Base-by-base conservation (phyloP, 1,139 yeast genomes). In the Kodamaea plutei region DNA sequence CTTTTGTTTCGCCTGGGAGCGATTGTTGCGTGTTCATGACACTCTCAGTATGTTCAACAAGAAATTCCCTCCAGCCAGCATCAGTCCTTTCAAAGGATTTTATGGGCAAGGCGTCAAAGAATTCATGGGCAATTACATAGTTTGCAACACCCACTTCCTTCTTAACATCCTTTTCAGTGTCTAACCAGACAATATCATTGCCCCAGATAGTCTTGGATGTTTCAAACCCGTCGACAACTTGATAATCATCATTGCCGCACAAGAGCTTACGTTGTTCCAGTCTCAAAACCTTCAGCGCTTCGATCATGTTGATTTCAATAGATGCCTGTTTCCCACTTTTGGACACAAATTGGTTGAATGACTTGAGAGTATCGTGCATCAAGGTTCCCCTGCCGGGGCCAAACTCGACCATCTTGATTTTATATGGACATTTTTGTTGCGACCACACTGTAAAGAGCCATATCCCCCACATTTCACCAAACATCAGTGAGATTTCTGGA, bases 311-410 rank as follows among this genome's bases (percentile, higher is more conserved):
- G 6, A 85, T 61, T 31, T 69, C 71, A 13, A 64, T 53, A 1
- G 54, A 44, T 10, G 55, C 52, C 8, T 38, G 33, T 22, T 35
- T 33, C 10, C 39, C 33, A 6, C 61, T 57, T 21, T 54, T 48
- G 11, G 59, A 49, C 9, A 53, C 48, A 27, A 77, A 60, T 37
- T 57, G 64, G 32, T 68, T 61, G 47, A 78, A 69, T 2, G 70
- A 59, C 8, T 56, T 56, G 40, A 85, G 50, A 26, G 73, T 58
- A 50, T 85, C 95, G 45, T 65, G 64, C 76, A 84, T 78, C 44
- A 85, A 59, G 0, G 95, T 84, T 1, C 95, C 95, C 45, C 72
- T 69, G 4, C 95, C 95, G 0, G 95, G 95, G 0, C 95, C 95
- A 52, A 84, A 76, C 52, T 85, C 95, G n/a, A 84, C 64, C n/a